These are phyloP conservation scores for Aureobasidium sp. DNA, from an alignment of 2,329 filamentous ascomycete genomes.

Conservation along the genomic window DNA sequence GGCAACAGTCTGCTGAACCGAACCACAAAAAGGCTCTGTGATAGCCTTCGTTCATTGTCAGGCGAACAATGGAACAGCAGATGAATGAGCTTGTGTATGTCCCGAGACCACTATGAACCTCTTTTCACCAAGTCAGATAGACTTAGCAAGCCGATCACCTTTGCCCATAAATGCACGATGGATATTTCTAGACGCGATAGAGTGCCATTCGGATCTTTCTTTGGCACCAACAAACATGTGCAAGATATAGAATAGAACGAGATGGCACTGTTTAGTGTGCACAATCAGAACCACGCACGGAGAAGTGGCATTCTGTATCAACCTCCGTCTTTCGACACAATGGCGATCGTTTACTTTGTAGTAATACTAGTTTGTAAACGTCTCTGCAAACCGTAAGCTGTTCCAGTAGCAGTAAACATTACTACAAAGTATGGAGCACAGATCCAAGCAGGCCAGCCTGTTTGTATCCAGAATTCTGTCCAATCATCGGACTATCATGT, in stretches of 20 bases:
- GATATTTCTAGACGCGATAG: not conserved
- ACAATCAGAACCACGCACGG: not conserved
- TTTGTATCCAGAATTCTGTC: not conserved
- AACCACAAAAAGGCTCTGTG: not conserved
- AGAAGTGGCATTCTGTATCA: not conserved
- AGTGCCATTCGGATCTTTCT: not conserved
- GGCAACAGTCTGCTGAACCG: not conserved
- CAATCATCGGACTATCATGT: not conserved
- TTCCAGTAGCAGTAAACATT: not conserved
- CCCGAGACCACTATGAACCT: not conserved
- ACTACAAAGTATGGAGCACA: not conserved
- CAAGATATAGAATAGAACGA: not conserved
- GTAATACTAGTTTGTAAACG: not conserved
- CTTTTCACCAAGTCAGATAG: not conserved
- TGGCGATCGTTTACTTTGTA: not conserved
- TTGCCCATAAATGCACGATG: not conserved
- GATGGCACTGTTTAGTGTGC: not conserved
- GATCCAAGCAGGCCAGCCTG: not conserved
- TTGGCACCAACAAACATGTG: not conserved
- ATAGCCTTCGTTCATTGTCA: not conserved
- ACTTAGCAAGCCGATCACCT: not conserved
- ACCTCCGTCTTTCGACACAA: not conserved
- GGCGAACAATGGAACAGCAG: not conserved
- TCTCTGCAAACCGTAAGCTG: not conserved
- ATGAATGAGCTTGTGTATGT: not conserved